Evolutionary conservation across 768 basidiomycete genomes (phyloP).

Genomic region (Pilatotrama ljubarskyi): DNA sequence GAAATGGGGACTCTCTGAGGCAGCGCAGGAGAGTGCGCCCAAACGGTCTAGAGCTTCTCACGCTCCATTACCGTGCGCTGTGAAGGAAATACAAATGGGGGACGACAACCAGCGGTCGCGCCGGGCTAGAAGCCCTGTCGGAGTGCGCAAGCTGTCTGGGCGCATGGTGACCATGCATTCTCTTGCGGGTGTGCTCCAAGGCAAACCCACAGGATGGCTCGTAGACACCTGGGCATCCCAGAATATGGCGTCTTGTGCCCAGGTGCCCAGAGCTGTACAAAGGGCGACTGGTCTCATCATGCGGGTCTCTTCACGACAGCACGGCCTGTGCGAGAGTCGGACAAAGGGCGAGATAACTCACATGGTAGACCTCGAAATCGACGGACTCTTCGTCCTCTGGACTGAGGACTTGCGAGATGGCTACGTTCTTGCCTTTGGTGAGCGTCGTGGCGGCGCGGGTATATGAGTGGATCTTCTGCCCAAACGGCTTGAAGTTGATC

Average conservation of each 20-base stretch:
- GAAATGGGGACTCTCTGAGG: not conserved
- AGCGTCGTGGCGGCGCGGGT: slow-evolving; percentile 50
- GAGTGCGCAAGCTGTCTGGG: not conserved
- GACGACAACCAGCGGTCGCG: not conserved
- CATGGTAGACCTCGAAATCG: slow-evolving; percentile 91
- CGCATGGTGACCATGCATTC: not conserved
- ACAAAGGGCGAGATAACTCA: slow-evolving; percentile 38
- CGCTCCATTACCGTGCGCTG: not conserved
- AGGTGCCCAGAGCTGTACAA: no score
- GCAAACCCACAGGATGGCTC: no score
- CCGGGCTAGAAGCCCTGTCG: not conserved
- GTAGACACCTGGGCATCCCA: no score
- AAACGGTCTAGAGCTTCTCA: slow-evolving; percentile 13
- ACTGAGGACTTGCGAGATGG: slow-evolving; percentile 37
- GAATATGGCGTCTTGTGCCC: no score
- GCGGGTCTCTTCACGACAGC: no score
- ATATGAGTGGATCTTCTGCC: slow-evolving; percentile 77
- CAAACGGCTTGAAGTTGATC: slow-evolving; percentile 71
- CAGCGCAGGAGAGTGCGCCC: slow-evolving; percentile 1
- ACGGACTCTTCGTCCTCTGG: slow-evolving; percentile 59
- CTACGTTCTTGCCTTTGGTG: slow-evolving; percentile 56
- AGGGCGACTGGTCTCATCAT: no score
- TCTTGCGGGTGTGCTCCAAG: no score
- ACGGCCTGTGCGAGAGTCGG: no score
- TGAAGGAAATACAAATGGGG: not conserved